Conservation (phyloP, 2,329 filamentous ascomycete species). For the Colletotrichum zoysiae region DNA sequence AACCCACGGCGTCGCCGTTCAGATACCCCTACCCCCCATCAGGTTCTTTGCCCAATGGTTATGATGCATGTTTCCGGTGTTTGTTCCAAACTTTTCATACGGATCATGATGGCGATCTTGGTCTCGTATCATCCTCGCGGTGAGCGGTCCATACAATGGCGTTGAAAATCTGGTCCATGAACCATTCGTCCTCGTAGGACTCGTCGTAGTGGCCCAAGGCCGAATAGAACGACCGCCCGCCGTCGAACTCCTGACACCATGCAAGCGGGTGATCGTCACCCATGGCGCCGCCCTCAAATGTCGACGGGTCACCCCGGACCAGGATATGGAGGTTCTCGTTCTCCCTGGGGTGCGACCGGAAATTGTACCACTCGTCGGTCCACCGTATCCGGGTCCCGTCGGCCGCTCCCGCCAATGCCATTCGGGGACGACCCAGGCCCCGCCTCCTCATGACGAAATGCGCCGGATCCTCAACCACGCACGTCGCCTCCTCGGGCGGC, state of each 20-base stretch:
- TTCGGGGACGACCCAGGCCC: constrained; percentile 1
- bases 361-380: constrained; percentile 61
- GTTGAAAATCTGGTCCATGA: constrained; percentile 32
- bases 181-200: constrained; percentile 52
- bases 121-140: constrained; percentile 2
- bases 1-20: constrained; percentile 8
- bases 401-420: constrained; percentile 24
- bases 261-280: constrained; percentile 55
- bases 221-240: constrained; percentile 56
- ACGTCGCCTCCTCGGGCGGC: constrained; percentile 50
- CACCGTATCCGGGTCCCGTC: constrained; percentile 42
- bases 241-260: constrained; percentile 56
- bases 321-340: constrained; percentile 50
- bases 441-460: constrained; percentile 49
- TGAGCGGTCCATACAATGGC: constrained; percentile 38
- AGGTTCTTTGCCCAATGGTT: background rate
- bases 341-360: constrained; percentile 48
- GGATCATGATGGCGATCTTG: too few species aligned
- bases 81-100: background rate
- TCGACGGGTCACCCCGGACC: constrained; percentile 52
- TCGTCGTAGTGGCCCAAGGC: constrained; percentile 57
- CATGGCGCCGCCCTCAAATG: constrained; percentile 52
- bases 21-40: constrained; percentile 17
- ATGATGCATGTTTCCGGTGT: background rate
- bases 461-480: constrained; percentile 47